Conservation (phyloP, 352 stramenopile genomes). For the Thalassiosira hispida region DNA sequence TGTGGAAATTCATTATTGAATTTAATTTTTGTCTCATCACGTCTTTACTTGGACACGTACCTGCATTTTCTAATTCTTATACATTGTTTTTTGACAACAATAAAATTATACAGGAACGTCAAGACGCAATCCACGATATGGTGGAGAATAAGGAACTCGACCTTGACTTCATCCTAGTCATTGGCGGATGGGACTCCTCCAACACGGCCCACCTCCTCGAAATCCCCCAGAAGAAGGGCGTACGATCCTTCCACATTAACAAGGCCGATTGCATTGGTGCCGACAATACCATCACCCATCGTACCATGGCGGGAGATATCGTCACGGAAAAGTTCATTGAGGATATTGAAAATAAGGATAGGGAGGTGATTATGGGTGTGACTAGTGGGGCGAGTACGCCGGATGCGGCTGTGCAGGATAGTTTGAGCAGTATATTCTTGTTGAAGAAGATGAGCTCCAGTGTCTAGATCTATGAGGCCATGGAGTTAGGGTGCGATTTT, state of each 20-base stretch:
- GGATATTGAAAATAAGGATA: slow-evolving; percentile 69
- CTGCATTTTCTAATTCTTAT: slow-evolving; percentile 1
- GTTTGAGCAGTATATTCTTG: slow-evolving; percentile 86
- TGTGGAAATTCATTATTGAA: slow-evolving; percentile 4
- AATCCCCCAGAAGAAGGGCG: slow-evolving; percentile 83
- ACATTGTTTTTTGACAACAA: neutral
- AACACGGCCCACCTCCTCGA: slow-evolving; percentile 89
- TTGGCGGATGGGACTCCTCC: slow-evolving; percentile 88
- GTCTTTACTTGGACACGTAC: too few relatives aligned
- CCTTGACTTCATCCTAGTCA: slow-evolving; percentile 89
- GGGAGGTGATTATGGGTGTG: slow-evolving; percentile 84
- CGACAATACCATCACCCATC: slow-evolving; percentile 88
- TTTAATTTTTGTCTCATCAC: slow-evolving; percentile 1
- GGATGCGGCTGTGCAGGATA: slow-evolving; percentile 82
- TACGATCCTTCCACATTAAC: slow-evolving; percentile 88
- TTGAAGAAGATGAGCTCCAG: slow-evolving; percentile 77
- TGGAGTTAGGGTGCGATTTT: too few relatives aligned
- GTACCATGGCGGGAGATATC: slow-evolving; percentile 81
- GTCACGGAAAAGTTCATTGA: slow-evolving; percentile 77
- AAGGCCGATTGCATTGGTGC: slow-evolving; percentile 83
- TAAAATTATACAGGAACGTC: slow-evolving; percentile 67
- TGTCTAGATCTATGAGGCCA: neutral
- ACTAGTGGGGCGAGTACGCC: slow-evolving; percentile 84
- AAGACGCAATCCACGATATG: slow-evolving; percentile 88
- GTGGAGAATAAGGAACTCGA: slow-evolving; percentile 79